Conservation (phyloP, 2,329 filamentous ascomycete genomes). For the Talaromyces sp. region DNA sequence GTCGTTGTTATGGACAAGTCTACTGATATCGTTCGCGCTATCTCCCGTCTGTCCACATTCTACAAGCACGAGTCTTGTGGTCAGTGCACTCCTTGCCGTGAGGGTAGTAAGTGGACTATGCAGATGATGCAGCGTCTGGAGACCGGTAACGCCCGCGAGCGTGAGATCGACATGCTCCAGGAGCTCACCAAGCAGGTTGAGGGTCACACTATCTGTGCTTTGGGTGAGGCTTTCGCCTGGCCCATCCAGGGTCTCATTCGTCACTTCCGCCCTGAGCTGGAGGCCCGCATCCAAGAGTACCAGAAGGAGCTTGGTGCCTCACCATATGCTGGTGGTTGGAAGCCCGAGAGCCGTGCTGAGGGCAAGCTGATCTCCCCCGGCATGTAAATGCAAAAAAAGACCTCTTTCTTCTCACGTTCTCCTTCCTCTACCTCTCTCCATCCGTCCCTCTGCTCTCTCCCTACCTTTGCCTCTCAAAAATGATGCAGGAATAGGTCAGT, state of each 20-base stretch:
- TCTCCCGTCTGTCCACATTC: conserved; percentile 90
- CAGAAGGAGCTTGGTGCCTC: conserved; percentile 71
- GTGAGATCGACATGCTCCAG: conserved; percentile 99
- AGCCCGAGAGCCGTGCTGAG: conserved; percentile 71
- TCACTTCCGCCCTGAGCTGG: conserved; percentile 95
- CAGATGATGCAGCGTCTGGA: conserved; percentile 98
- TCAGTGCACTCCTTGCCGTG: conserved; percentile 98
- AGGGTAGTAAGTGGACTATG: conserved; percentile 98
- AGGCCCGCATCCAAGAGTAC: conserved; percentile 84
- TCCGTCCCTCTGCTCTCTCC: conserved; percentile 4
- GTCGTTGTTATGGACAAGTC: conserved; percentile 99
- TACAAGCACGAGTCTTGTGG: conserved; percentile 98
- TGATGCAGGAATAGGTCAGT: conserved; percentile 21
- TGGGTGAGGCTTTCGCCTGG: conserved; percentile 98
- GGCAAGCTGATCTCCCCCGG: conserved; percentile 87
- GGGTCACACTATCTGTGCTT: conserved; percentile 96
- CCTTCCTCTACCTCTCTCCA: not conserved
- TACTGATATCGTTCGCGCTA: conserved; percentile 91
- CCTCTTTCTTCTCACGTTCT: conserved; percentile 34
- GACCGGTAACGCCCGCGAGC: conserved; percentile 80
- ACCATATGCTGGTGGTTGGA: conserved; percentile 85
- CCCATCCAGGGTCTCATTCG: conserved; percentile 97
- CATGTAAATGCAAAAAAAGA: conserved; percentile 64
- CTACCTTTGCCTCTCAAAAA: conserved; percentile 18
- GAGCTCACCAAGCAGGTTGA: conserved; percentile 99